Base-by-base conservation (phyloP, 495 filamentous ascomycete species). In the Talaromyces proteolyticus region DNA sequence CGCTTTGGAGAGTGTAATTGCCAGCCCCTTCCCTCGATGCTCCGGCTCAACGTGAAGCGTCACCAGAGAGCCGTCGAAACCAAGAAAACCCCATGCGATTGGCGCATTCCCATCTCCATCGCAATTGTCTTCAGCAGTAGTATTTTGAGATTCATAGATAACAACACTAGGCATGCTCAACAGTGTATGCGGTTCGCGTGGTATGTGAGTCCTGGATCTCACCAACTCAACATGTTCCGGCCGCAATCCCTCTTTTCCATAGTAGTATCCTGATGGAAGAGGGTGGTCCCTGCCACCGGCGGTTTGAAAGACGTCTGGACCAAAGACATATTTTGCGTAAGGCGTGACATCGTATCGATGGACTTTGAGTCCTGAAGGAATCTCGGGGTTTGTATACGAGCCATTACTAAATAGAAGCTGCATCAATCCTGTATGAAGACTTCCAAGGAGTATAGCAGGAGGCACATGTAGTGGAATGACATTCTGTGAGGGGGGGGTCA, bases 31-130 rank as follows among this genome's bases (percentile, higher is more conserved):
- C 0, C 75, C 72, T 1, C 77, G 60, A 62, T 79, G 66, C 42
- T 61, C 70, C 24, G 64, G 58, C 45, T 77, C 67, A 41, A 79
- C 76, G 57, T 78, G 72, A 49, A 81, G 44, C 6, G 72, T 74
- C 6, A 68, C 61, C 40, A 80, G 47, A 5, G 62, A 59, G 3
- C 77, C 76, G 58, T 80, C 76, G 3, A 66, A 22, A 5, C 67
- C 67, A 4, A 78, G 50, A 51, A 76, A 81, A 0, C 56, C 66
- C 65, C 66, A 72, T 7, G 65, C 71, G 49, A 75, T 59, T 6
- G 69, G 68, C 56, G 53, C 57, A 5, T 16, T n/a, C 19, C 49
- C 1, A 6, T 22, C 37, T 70, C 65, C n/a, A n/a, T n/a, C n/a
- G n/a, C n/a, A n/a, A n/a, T 56, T 54, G 3, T 37, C 42, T 14